A percentile compares a stretch with the other conserved stretches of the same genome.
Evolutionary conservation across 768 basidiomycete genomes (phyloP).

Genomic region (Suillus variegatus): DNA sequence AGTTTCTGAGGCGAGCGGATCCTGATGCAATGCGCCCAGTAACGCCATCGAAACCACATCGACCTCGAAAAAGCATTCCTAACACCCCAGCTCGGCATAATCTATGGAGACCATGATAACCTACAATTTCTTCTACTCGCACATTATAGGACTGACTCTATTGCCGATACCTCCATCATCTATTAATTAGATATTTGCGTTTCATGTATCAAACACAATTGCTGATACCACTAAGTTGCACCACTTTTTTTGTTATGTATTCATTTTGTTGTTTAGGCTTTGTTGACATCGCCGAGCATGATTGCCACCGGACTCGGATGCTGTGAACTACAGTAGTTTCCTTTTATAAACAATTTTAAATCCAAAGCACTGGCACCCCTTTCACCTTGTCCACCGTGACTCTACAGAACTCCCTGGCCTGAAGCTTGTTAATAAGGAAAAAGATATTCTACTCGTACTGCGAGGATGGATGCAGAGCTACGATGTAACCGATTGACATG

Average conservation of each 20-base stretch:
- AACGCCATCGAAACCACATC: constrained; percentile 67
- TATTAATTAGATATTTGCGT: constrained; percentile 33
- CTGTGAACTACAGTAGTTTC: background rate
- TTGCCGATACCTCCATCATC: constrained; percentile 12
- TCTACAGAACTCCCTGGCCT: background rate
- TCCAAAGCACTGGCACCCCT: background rate
- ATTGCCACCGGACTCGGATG: background rate
- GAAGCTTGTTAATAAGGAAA: background rate
- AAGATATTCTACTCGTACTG: background rate
- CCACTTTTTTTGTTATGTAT: constrained; percentile 28
- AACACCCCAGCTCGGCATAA: constrained; percentile 52
- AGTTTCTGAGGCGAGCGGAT: constrained; percentile 83
- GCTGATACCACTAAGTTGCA: constrained; percentile 21
- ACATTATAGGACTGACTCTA: constrained; percentile 19
- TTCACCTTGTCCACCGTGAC: background rate
- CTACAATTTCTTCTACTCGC: constrained; percentile 15
- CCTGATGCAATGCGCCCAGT: constrained; percentile 57
- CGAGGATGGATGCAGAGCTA: constrained; percentile 69
- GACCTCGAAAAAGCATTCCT: constrained; percentile 41
- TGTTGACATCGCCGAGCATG: constrained; percentile 5
- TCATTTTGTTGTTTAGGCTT: constrained; percentile 23
- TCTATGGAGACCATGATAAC: constrained; percentile 63
- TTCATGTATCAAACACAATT: constrained; percentile 27
- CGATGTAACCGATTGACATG: constrained; percentile 82
- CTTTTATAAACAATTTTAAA: background rate